A percentile compares a stretch with the other conserved stretches of the same genome.
Evolutionary conservation across 495 filamentous ascomycete genomes (phyloP).

Genomic region (Penicillium odoratum): DNA sequence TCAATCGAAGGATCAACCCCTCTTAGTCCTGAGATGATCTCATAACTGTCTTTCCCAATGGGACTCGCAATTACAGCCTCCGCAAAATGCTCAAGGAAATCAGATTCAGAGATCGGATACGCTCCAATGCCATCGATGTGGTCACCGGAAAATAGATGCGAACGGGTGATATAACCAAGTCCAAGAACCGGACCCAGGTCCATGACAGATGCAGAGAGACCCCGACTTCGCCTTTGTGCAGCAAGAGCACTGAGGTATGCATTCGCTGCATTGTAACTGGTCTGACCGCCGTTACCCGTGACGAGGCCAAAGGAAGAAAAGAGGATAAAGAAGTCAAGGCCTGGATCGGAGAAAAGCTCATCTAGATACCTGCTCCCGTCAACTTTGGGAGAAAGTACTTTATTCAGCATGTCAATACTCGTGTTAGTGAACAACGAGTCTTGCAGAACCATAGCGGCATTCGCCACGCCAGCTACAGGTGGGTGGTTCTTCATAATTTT

Average conservation of each 20-base stretch:
- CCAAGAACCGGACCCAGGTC: constrained; percentile 12
- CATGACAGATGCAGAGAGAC: constrained; percentile 23
- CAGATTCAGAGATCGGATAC: constrained; percentile 1
- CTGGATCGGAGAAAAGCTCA: neutral
- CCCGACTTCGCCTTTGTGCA: constrained; percentile 27
- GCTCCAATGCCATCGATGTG: neutral
- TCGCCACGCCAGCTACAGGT: neutral
- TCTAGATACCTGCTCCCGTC: neutral
- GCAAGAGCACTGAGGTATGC: constrained; percentile 43
- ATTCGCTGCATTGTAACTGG: constrained; percentile 61
- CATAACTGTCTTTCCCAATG: neutral
- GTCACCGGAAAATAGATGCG: neutral
- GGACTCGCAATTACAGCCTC: neutral
- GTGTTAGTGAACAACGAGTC: neutral
- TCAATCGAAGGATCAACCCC: neutral
- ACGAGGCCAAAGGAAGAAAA: constrained; percentile 54
- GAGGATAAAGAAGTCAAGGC: constrained; percentile 15
- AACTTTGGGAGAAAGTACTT: neutral
- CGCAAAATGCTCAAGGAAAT: neutral
- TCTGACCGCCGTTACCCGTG: constrained; percentile 57
- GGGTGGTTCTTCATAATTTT: neutral
- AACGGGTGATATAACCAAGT: constrained; percentile 7
- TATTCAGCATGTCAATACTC: neutral
- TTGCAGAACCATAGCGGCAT: neutral
- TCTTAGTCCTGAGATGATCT: neutral